Conservation (phyloP, 1,284 basidiomycete genomes). For the Ustilago shanxiensis region DNA sequence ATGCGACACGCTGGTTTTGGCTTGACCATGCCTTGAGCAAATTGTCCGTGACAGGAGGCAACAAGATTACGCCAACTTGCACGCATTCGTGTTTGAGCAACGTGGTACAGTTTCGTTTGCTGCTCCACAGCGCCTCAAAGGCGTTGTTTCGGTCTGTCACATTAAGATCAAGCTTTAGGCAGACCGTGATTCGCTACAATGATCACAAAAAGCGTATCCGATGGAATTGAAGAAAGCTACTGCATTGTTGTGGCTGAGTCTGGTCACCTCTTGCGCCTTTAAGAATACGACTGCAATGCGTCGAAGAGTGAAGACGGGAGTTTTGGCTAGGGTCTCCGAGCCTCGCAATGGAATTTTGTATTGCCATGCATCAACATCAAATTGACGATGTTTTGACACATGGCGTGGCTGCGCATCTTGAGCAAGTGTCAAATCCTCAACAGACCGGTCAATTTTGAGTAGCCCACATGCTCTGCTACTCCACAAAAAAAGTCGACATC, state of each 20-base stretch:
- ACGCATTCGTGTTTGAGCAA: background rate
- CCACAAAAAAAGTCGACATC: background rate
- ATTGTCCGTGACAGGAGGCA: too few relatives aligned
- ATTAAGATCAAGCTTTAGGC: conserved; percentile 5
- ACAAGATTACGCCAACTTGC: too few relatives aligned
- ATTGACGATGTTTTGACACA: background rate
- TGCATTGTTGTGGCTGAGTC: background rate
- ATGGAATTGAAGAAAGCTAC: background rate
- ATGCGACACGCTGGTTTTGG: too few relatives aligned
- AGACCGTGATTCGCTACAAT: background rate
- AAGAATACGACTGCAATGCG: background rate
- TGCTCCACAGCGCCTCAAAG: background rate
- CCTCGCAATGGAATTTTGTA: background rate
- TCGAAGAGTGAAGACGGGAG: background rate
- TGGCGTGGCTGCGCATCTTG: background rate
- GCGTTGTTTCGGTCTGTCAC: background rate
- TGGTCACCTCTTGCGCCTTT: background rate
- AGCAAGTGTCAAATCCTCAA: background rate
- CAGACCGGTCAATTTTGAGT: background rate
- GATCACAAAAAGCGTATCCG: background rate
- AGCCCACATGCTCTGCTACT: conserved; percentile 3
- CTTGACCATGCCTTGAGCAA: too few relatives aligned
- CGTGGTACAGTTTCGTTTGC: background rate
- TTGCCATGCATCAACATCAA: background rate
- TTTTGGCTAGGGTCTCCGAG: background rate